A percentile compares a stretch with the other conserved stretches of the same genome.
Evolutionary conservation across 2,329 filamentous ascomycete species (phyloP).

Genomic region (Trichoderma simmonsii): DNA sequence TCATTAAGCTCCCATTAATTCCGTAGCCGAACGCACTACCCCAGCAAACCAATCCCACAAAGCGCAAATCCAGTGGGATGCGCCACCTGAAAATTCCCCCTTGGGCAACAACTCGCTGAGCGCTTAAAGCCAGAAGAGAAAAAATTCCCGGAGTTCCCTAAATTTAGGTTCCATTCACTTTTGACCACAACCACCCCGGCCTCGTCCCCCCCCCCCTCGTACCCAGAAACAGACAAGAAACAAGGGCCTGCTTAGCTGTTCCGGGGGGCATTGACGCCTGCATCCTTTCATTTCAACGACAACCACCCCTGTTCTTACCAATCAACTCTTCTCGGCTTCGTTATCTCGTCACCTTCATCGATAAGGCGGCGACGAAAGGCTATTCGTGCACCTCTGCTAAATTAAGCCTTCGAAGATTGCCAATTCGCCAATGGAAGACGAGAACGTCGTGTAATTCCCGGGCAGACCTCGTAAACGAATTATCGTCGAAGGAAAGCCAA

Average conservation of each 20-base stretch:
- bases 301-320: neutral
- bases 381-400: neutral
- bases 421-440: neutral
- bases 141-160: neutral
- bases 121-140: neutral
- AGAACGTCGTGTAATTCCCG: too few species aligned
- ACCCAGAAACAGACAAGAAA: constrained; percentile 11
- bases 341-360: neutral
- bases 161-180: neutral
- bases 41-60: neutral
- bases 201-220: neutral
- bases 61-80: neutral
- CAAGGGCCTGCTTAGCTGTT: neutral
- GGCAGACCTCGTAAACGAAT: too few species aligned
- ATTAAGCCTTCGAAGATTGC: neutral
- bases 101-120: neutral
- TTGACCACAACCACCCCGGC: neutral
- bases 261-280: neutral
- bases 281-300: constrained; percentile 9
- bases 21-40: neutral
- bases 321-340: constrained; percentile 4
- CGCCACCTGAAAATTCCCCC: neutral
- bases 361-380: neutral
- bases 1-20: neutral
- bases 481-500: too few species aligned